A percentile compares a stretch with the other conserved stretches of the same genome.
phyloP scores from a whole-genome alignment of 2,329 filamentous ascomycete genomes.

The Pseudogymnoascus sp. region DNA sequence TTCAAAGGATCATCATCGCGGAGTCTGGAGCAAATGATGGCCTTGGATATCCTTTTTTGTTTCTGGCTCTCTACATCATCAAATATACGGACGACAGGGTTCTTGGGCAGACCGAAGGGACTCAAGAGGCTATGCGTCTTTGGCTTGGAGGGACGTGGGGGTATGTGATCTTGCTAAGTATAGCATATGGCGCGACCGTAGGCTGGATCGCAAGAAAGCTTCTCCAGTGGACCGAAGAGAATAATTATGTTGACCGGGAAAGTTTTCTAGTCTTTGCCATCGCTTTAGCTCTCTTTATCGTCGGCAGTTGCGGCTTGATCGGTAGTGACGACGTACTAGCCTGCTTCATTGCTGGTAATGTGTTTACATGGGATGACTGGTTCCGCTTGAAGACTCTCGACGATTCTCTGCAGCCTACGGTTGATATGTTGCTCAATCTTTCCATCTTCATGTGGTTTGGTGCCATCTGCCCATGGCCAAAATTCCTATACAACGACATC shows the following conservation, averaged over 20 bases:
- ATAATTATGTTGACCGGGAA: slow-evolving; percentile 23
- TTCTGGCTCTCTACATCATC: slow-evolving; percentile 74
- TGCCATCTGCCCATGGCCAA: slow-evolving; percentile 69
- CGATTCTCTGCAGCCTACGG: slow-evolving; percentile 78
- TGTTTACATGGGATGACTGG: slow-evolving; percentile 86
- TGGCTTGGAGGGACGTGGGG: slow-evolving; percentile 80
- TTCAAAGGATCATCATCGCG: slow-evolving; percentile 67
- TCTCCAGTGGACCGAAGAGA: slow-evolving; percentile 63
- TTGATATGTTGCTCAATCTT: slow-evolving; percentile 86
- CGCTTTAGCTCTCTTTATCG: slow-evolving; percentile 71
- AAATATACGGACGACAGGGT: slow-evolving; percentile 58
- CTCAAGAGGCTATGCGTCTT: slow-evolving; percentile 55
- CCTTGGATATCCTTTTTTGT: slow-evolving; percentile 78
- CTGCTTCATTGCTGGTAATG: slow-evolving; percentile 83
- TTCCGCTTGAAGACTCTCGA: slow-evolving; percentile 79
- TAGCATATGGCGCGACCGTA: slow-evolving; percentile 65
- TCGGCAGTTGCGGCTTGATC: slow-evolving; percentile 76
- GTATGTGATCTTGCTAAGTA: slow-evolving; percentile 68
- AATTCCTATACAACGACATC: slow-evolving; percentile 58
- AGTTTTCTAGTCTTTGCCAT: slow-evolving; percentile 45
- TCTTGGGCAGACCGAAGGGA: slow-evolving; percentile 45
- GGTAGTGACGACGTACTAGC: slow-evolving; percentile 82
- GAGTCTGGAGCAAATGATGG: slow-evolving; percentile 85
- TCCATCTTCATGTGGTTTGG: slow-evolving; percentile 84
- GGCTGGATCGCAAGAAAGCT: slow-evolving; percentile 77